A percentile compares a stretch with the other conserved stretches of the same genome.
phyloP scores from a whole-genome alignment of 306 rosid species.

The Pyrus bretschneideri region DNA sequence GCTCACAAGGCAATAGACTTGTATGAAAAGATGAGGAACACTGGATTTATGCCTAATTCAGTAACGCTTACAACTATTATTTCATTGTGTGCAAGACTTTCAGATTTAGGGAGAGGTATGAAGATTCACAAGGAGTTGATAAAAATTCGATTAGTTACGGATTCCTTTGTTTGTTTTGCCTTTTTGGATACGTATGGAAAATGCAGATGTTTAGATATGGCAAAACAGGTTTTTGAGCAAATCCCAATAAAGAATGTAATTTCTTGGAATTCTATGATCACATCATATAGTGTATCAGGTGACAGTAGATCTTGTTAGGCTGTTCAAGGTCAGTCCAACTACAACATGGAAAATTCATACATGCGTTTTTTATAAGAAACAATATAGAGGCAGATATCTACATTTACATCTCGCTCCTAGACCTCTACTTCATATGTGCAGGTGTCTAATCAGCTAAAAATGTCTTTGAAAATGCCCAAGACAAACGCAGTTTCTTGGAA shows the following conservation, averaged over 20 bases:
- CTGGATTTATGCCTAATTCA: constrained; percentile 51
- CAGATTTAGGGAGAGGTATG: constrained; percentile 63
- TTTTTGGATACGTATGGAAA: constrained; percentile 86
- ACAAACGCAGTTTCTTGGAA: no score
- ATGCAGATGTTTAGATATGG: constrained; percentile 61
- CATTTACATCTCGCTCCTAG: no score
- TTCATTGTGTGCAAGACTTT: constrained; percentile 60
- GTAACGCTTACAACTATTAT: constrained; percentile 50
- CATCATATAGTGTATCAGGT: constrained; percentile 55
- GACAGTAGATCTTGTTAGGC: constrained; percentile 61
- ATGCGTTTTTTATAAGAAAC: no score
- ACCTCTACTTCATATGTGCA: no score
- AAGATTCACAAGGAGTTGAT: constrained; percentile 53
- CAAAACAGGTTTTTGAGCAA: constrained; percentile 56
- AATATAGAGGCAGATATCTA: no score
- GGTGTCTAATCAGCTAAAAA: no score
- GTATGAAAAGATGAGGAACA: constrained; percentile 51
- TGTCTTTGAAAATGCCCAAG: no score
- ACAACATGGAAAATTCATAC: no score
- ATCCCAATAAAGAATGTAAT: constrained; percentile 53
- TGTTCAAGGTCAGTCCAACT: no score
- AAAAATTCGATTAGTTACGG: constrained; percentile 22
- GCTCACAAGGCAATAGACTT: constrained; percentile 40
- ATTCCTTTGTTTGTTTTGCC: constrained; percentile 48
- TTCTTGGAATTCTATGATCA: constrained; percentile 77